Conservation (phyloP, 2,329 filamentous ascomycete species). For the Pestalotiopsis sp. region DNA sequence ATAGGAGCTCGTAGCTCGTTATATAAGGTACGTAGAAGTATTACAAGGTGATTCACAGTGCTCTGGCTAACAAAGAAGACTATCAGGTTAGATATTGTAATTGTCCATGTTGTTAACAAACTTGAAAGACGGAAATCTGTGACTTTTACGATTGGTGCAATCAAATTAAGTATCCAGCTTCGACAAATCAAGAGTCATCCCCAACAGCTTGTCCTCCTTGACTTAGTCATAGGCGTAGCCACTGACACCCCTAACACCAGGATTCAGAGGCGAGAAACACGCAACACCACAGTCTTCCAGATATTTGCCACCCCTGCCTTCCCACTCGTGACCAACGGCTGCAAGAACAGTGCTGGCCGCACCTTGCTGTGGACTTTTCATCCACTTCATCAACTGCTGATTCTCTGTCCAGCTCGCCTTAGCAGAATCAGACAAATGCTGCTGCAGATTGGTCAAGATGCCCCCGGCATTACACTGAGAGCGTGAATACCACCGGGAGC, state of each 20-base stretch:
- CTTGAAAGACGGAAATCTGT: background rate
- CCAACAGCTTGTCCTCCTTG: background rate
- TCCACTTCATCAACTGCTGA: slow-evolving; percentile 19
- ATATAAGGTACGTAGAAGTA: too few relatives aligned
- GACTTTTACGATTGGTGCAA: background rate
- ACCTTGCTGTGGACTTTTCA: slow-evolving; percentile 39
- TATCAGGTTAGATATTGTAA: too few relatives aligned
- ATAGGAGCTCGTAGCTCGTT: too few relatives aligned
- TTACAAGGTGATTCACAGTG: too few relatives aligned
- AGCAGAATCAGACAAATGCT: slow-evolving; percentile 15
- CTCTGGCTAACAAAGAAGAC: too few relatives aligned
- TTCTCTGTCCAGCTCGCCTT: slow-evolving; percentile 4
- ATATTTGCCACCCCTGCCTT: slow-evolving; percentile 42
- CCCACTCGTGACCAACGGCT: slow-evolving; percentile 37
- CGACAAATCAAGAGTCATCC: background rate
- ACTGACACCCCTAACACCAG: background rate
- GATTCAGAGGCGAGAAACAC: background rate
- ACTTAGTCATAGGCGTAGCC: slow-evolving; percentile 1
- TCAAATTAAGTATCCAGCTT: background rate
- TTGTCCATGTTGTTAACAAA: too few relatives aligned
- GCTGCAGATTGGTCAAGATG: slow-evolving; percentile 33
- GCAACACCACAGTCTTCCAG: slow-evolving; percentile 2
- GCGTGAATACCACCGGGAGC: background rate
- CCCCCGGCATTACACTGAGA: slow-evolving; percentile 43
- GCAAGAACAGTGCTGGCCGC: slow-evolving; percentile 45